Evolutionary conservation across 2,329 filamentous ascomycete species (phyloP), one percentile per base, ranked within the genome.

Genomic region (Bipolaris bicolor): DNA sequence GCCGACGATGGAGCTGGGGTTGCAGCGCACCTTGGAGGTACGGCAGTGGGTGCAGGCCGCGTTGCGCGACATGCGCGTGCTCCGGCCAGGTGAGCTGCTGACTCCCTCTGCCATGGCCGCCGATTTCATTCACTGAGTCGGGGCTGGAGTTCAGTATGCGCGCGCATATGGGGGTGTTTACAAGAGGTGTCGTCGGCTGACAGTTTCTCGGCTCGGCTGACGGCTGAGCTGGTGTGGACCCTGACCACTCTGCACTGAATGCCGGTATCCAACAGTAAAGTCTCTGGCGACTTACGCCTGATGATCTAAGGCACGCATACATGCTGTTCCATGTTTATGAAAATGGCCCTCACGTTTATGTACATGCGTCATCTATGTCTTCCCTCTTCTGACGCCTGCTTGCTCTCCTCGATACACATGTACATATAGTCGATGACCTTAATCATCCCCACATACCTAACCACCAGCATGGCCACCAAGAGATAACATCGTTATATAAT

Each of bases 11-110:
- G 41, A 44, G 24, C 41, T 44, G 41, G 41, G 41, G 15, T 44
- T 44, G 41, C 41, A 44, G 41, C 41, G 41, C 41, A 44, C 41
- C 26, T 44, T 44, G 24, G 41, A 44, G 40, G 22, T 16, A 22
- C 40, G 40, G 7, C 40, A 44, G 22, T 22, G 40, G 13, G 40
- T 44, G 22, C 40, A 44, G 22, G 40, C 40, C 4, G 40, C 22
- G 7, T 44, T 44, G 22, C 40, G 40, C 40, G 40, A 44, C 40
- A 29, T 44, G 22, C 40, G 40, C 40, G 40, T 44, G 7, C 40
- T 29, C 22, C 40, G 40, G 40, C 22, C 40, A 7, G 40, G 15
- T 22, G 40, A 44, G 15, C 40, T 44, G 15, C 22, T 44, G 16
- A 7, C 13, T 4, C 40, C 22, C 11, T 44, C 22, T n/a, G 40